phyloP scores from a whole-genome alignment of 2,329 filamentous ascomycete species.

The Clarireedia hainanense region DNA sequence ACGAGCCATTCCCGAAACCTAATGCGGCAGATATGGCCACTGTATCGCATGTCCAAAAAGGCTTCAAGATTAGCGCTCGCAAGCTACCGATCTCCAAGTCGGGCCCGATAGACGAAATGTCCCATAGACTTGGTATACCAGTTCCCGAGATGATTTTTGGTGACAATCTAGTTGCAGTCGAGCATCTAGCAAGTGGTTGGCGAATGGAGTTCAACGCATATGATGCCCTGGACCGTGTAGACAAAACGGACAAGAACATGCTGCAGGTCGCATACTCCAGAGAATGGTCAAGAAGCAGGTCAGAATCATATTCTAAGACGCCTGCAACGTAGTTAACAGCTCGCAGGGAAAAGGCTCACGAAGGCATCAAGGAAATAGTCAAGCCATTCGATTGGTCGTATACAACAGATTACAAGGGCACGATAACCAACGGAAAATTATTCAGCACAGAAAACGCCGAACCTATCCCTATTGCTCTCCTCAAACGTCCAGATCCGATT shows the following conservation, averaged over 20 bases:
- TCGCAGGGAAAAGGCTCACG: conserved; percentile 65
- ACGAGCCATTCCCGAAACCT: conserved; percentile 49
- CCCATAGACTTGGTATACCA: conserved; percentile 69
- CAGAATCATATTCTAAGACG: not conserved
- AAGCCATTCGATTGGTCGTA: conserved; percentile 99
- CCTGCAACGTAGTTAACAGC: no score
- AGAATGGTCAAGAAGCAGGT: conserved; percentile 60
- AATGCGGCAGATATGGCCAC: conserved; percentile 46
- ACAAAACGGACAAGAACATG: conserved; percentile 89
- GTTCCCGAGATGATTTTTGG: conserved; percentile 99
- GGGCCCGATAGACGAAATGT: conserved; percentile 81
- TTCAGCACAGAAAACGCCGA: conserved; percentile 21
- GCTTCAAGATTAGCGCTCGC: conserved; percentile 70
- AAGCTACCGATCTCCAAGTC: conserved; percentile 95
- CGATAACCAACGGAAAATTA: conserved; percentile 36
- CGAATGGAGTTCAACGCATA: conserved; percentile 72
- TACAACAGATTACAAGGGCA: conserved; percentile 78
- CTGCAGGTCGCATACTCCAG: conserved; percentile 88
- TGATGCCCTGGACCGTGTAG: conserved; percentile 81
- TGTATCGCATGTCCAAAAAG: conserved; percentile 47
- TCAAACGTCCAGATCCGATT: conserved; percentile 86
- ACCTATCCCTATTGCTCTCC: conserved; percentile 73
- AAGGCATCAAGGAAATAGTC: conserved; percentile 86
- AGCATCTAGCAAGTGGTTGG: conserved; percentile 71
- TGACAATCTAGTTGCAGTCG: conserved; percentile 75